These are phyloP conservation scores for Amanita phalloides DNA, from an alignment of 768 basidiomycete genomes.

Conservation along the genomic window DNA sequence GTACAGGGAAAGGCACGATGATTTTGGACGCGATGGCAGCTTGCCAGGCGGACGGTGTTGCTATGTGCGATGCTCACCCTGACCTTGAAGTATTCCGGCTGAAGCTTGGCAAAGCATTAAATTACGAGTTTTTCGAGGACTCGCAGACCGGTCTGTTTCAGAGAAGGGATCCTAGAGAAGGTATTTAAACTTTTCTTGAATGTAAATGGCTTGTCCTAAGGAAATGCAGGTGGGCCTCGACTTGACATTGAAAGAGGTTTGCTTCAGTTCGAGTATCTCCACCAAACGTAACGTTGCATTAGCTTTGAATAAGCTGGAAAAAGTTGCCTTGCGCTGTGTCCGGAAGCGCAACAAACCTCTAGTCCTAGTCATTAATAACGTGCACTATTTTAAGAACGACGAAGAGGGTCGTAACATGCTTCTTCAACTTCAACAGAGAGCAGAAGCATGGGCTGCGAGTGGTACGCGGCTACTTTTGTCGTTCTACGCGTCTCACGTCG, in stretches of 20 bases:
- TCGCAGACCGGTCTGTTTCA: conserved; percentile 75
- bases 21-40: conserved; percentile 72
- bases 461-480: conserved; percentile 27
- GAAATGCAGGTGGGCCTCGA: conserved; percentile 51
- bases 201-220: background rate
- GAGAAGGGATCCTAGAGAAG: conserved; percentile 75
- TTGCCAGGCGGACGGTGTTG: conserved; percentile 58
- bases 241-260: conserved; percentile 75
- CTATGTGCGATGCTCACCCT: conserved; percentile 76
- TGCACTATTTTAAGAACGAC: conserved; percentile 66
- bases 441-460: conserved; percentile 78
- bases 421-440: conserved; percentile 79
- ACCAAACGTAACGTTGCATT: background rate
- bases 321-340: conserved; percentile 66
- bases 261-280: background rate
- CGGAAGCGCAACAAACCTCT: conserved; percentile 52
- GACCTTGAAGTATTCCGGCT: conserved; percentile 82
- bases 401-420: conserved; percentile 70
- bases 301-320: conserved; percentile 79
- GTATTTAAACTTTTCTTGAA: conserved; percentile 14
- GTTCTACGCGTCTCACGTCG: background rate
- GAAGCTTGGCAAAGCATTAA: conserved; percentile 75
- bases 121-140: conserved; percentile 82
- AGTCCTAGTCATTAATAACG: conserved; percentile 75
- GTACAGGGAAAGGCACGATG: conserved; percentile 79